These are phyloP conservation scores for Cadophora sp. DNA, from an alignment of 2,329 filamentous ascomycete genomes.

Conservation along the genomic window DNA sequence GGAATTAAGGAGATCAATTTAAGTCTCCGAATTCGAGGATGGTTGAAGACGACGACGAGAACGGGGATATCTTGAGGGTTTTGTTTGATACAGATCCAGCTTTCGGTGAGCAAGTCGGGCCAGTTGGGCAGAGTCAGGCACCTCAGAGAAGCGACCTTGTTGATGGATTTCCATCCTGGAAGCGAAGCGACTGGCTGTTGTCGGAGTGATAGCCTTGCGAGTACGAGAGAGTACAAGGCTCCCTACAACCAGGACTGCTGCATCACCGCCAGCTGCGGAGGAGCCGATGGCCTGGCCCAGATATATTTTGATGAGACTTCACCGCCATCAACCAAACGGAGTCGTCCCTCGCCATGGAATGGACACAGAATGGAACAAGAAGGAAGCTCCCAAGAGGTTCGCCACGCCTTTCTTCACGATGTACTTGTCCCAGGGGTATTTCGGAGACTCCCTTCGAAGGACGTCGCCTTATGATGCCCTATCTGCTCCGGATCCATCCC, in stretches of 20 bases:
- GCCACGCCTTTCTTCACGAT: not conserved
- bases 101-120: not conserved
- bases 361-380: not conserved
- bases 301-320: not conserved
- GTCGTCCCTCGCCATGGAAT: constrained; percentile 1
- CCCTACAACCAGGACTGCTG: not conserved
- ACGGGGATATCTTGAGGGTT: not conserved
- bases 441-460: not conserved
- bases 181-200: constrained; percentile 10
- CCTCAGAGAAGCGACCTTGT: constrained; percentile 4
- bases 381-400: not conserved
- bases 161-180: constrained; percentile 1
- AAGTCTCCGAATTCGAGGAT: constrained; percentile 3
- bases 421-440: not conserved
- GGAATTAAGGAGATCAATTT: constrained; percentile 1
- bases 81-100: not conserved
- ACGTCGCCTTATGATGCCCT: constrained; percentile 10
- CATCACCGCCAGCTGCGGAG: not conserved
- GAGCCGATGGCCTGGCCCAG: not conserved
- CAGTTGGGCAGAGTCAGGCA: not conserved
- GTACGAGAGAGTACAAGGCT: constrained; percentile 3
- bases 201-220: not conserved
- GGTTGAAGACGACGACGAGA: not conserved
- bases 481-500: no score
- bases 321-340: constrained; percentile 10